phyloP scores from a whole-genome alignment of 108 stramenopile species.

The Cylindrotheca closterium region DNA sequence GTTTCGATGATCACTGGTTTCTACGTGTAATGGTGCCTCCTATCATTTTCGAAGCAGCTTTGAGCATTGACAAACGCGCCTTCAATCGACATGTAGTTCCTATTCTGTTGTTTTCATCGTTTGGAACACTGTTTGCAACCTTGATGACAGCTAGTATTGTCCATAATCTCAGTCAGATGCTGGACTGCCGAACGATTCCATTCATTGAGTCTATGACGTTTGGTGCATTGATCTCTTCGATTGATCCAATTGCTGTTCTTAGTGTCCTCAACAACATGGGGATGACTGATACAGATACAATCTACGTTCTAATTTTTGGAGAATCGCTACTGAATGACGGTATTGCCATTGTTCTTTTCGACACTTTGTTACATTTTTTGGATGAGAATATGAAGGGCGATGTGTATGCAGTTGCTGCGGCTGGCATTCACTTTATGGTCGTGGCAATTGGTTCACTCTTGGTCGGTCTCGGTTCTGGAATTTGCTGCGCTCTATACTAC shows the following conservation, averaged over 20 bases:
- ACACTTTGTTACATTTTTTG: slow-evolving; percentile 86
- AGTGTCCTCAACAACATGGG: slow-evolving; percentile 84
- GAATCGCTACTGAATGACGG: slow-evolving; percentile 95
- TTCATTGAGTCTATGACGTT: slow-evolving; percentile 73
- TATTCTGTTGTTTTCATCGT: slow-evolving; percentile 73
- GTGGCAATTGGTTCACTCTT: slow-evolving; percentile 77
- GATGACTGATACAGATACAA: slow-evolving; percentile 74
- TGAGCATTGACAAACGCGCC: slow-evolving; percentile 78
- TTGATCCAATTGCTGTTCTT: slow-evolving; percentile 89
- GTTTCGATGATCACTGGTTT: slow-evolving; percentile 87
- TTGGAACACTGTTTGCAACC: slow-evolving; percentile 81
- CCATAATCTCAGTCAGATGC: slow-evolving; percentile 52
- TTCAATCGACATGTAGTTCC: slow-evolving; percentile 78
- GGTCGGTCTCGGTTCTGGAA: slow-evolving; percentile 74
- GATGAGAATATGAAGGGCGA: slow-evolving; percentile 75
- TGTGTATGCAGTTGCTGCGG: slow-evolving; percentile 54
- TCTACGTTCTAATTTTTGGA: slow-evolving; percentile 89
- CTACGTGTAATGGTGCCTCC: slow-evolving; percentile 87
- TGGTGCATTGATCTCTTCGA: slow-evolving; percentile 86
- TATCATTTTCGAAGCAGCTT: slow-evolving; percentile 88
- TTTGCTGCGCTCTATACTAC: slow-evolving; percentile 73
- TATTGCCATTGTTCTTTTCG: slow-evolving; percentile 79
- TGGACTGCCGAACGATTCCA: slow-evolving; percentile 52
- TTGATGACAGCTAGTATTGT: slow-evolving; percentile 72
- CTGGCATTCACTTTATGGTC: slow-evolving; percentile 78